Evolutionary conservation across 345 rosid genomes (phyloP).

Genomic region (Ricinus communis): DNA sequence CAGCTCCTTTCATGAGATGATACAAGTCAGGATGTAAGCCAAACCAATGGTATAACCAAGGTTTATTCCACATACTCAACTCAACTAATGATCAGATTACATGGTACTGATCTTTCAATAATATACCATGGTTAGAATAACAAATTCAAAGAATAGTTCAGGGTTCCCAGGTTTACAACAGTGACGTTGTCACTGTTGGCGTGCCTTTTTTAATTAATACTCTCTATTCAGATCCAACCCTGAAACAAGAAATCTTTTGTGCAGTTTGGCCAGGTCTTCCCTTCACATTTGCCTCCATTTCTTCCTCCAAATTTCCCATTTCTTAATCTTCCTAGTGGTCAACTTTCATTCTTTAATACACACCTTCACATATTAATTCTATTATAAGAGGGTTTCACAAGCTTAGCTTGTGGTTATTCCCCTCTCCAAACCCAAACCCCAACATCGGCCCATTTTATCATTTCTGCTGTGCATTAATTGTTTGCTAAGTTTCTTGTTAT

Average conservation of each 20-base stretch:
- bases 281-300: slow-evolving; percentile 14
- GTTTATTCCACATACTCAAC: slow-evolving; percentile 3
- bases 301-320: background rate
- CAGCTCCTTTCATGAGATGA: slow-evolving; percentile 10
- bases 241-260: slow-evolving; percentile 27
- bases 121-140: background rate
- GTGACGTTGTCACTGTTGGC: slow-evolving; percentile 27
- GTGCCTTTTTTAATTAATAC: slow-evolving; percentile 2
- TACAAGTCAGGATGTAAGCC: slow-evolving; percentile 7
- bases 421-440: background rate
- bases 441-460: too few relatives aligned
- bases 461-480: too few relatives aligned
- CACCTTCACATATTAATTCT: background rate
- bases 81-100: slow-evolving; percentile 2
- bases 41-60: slow-evolving; percentile 14
- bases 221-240: slow-evolving; percentile 12
- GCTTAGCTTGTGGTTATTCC: background rate
- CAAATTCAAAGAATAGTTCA: background rate
- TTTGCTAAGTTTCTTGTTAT: background rate
- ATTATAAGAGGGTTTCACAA: background rate
- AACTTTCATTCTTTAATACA: background rate
- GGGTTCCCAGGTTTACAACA: slow-evolving; percentile 18
- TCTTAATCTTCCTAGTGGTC: background rate
- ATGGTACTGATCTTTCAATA: background rate
- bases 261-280: slow-evolving; percentile 33